Percentiles rank a stretch among this genome's conserved stretches.
Conservation (phyloP, 257 asterid species). For the Nicotiana tomentosiformis region DNA sequence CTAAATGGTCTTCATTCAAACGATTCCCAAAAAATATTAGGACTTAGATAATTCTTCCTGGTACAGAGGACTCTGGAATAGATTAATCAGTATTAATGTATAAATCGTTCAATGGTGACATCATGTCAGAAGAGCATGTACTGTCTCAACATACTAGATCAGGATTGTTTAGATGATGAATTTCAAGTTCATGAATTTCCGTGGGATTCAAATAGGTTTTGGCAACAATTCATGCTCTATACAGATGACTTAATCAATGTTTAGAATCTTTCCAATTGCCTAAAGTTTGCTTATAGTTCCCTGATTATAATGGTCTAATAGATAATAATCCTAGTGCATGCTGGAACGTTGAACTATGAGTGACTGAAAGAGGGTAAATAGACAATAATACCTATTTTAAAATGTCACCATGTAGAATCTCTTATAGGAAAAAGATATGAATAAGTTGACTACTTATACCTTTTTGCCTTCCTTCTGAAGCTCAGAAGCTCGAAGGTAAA, state of each 20-base stretch:
- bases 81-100: background rate
- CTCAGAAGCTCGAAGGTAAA: constrained; percentile 98
- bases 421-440: background rate
- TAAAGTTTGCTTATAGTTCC: background rate
- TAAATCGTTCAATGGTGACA: background rate
- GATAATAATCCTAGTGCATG: background rate
- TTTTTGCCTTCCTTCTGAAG: constrained; percentile 99
- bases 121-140: background rate
- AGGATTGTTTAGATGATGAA: background rate
- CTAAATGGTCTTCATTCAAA: background rate
- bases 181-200: background rate
- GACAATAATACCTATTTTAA: background rate
- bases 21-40: background rate
- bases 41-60: background rate
- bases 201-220: background rate
- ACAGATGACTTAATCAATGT: background rate
- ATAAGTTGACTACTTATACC: constrained; percentile 31
- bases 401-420: background rate
- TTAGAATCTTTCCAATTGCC: background rate
- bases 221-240: background rate
- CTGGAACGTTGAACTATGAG: background rate
- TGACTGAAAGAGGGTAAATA: background rate
- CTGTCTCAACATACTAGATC: background rate
- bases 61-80: background rate
- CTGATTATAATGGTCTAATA: background rate